phyloP scores from a whole-genome alignment of 768 basidiomycete genomes.

The Neoboletus magnificus region DNA sequence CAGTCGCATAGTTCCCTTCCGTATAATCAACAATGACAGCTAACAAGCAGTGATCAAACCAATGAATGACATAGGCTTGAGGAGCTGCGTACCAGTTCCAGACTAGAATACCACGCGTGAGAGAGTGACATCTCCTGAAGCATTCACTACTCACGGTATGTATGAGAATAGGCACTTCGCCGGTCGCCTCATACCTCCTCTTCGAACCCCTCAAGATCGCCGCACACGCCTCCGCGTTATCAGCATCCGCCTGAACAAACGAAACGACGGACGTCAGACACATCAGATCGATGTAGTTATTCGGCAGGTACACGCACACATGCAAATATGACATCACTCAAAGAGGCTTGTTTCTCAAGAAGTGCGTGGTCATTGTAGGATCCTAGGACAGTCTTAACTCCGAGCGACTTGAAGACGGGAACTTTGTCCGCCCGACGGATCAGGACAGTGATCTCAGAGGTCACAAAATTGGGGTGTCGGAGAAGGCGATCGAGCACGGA shows the following conservation, averaged over 20 bases:
- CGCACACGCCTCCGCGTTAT: slow-evolving; percentile 42
- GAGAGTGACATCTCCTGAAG: not conserved
- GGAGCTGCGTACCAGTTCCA: slow-evolving; percentile 40
- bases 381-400: slow-evolving; percentile 35
- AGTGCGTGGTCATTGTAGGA: slow-evolving; percentile 42
- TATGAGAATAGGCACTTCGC: slow-evolving; percentile 47
- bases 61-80: not conserved
- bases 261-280: not conserved
- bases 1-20: slow-evolving; percentile 36
- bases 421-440: slow-evolving; percentile 31
- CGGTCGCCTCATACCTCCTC: slow-evolving; percentile 40
- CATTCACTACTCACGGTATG: slow-evolving; percentile 49
- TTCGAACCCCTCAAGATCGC: slow-evolving; percentile 54
- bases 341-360: slow-evolving; percentile 42
- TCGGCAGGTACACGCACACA: slow-evolving; percentile 25
- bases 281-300: not conserved
- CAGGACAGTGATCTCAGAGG: slow-evolving; percentile 28
- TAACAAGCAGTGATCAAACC: slow-evolving; percentile 5
- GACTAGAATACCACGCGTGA: slow-evolving; percentile 34
- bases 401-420: slow-evolving; percentile 18
- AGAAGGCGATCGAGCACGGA: slow-evolving; percentile 32
- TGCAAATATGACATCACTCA: slow-evolving; percentile 44
- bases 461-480: slow-evolving; percentile 17
- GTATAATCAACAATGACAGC: slow-evolving; percentile 46
- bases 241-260: slow-evolving; percentile 40